Conservation (phyloP, 2,329 filamentous ascomycete genomes). For the Diplocarpon mali region DNA sequence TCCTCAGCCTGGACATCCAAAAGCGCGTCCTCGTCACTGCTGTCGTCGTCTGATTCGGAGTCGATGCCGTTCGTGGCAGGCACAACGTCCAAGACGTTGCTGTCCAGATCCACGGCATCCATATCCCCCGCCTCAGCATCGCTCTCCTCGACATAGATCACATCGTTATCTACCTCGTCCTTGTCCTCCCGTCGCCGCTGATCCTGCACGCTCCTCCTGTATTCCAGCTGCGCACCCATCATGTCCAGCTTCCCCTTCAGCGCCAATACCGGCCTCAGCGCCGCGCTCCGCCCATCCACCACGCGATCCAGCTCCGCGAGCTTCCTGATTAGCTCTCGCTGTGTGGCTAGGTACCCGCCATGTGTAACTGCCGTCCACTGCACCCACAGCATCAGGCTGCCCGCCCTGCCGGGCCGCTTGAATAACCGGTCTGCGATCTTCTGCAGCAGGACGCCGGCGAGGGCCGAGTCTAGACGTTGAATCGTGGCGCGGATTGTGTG, state of each 20-base stretch:
- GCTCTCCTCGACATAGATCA: slow-evolving; percentile 76
- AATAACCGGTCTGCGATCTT: slow-evolving; percentile 82
- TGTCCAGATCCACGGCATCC: slow-evolving; percentile 25
- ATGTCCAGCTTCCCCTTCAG: slow-evolving; percentile 95
- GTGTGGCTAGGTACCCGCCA: slow-evolving; percentile 78
- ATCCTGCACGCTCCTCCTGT: slow-evolving; percentile 59
- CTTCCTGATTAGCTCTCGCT: slow-evolving; percentile 71
- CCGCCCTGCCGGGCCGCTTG: slow-evolving; percentile 76
- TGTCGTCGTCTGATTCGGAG: slow-evolving; percentile 34
- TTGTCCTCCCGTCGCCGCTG: slow-evolving; percentile 29
- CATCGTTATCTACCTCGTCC: slow-evolving; percentile 41
- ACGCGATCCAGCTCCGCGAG: slow-evolving; percentile 75
- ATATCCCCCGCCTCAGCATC: slow-evolving; percentile 45
- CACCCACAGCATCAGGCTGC: slow-evolving; percentile 86
- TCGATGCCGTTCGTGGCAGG: slow-evolving; percentile 34
- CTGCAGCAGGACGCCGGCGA: slow-evolving; percentile 68
- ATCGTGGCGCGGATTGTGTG: slow-evolving; percentile 78
- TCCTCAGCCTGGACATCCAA: slow-evolving; percentile 42
- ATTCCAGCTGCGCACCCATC: slow-evolving; percentile 77
- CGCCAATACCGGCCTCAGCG: slow-evolving; percentile 69
- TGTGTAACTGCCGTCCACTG: slow-evolving; percentile 91
- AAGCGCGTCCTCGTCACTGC: slow-evolving; percentile 32
- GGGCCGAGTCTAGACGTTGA: slow-evolving; percentile 74
- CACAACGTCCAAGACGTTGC: slow-evolving; percentile 29
- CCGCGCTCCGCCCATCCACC: slow-evolving; percentile 73